phyloP scores from a whole-genome alignment of 495 filamentous ascomycete genomes.

The Penicillium goetzii region DNA sequence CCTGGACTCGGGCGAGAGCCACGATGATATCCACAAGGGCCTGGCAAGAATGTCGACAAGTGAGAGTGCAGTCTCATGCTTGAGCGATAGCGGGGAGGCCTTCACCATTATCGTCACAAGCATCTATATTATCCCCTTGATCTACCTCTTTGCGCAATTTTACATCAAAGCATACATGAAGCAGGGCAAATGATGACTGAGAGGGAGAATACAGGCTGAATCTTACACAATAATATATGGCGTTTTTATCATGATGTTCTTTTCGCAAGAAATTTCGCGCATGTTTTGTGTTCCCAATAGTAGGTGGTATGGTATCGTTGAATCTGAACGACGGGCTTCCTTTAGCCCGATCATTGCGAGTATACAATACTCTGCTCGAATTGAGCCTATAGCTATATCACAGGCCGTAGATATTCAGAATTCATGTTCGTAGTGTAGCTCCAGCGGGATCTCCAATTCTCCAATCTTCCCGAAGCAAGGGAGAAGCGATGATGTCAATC shows the following conservation, averaged over 20 bases:
- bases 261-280: background rate
- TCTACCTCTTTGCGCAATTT: slow-evolving; percentile 22
- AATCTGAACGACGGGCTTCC: too few species aligned
- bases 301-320: too few species aligned
- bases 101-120: slow-evolving; percentile 7
- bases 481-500: background rate
- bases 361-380: too few species aligned
- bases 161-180: slow-evolving; percentile 28
- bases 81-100: slow-evolving; percentile 19
- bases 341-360: too few species aligned
- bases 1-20: background rate
- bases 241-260: background rate
- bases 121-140: slow-evolving; percentile 21
- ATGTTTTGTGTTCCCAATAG: background rate
- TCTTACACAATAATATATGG: background rate
- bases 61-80: slow-evolving; percentile 15
- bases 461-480: background rate
- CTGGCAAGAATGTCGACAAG: background rate
- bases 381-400: too few species aligned
- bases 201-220: too few species aligned
- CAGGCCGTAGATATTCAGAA: too few species aligned
- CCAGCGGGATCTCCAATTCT: background rate
- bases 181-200: background rate
- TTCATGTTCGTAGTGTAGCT: too few species aligned
- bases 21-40: background rate